Percentiles rank a stretch among this genome's conserved stretches.
These are phyloP conservation scores for Aspergillus piperis DNA, from an alignment of 2,329 filamentous ascomycete genomes.

Conservation along the genomic window DNA sequence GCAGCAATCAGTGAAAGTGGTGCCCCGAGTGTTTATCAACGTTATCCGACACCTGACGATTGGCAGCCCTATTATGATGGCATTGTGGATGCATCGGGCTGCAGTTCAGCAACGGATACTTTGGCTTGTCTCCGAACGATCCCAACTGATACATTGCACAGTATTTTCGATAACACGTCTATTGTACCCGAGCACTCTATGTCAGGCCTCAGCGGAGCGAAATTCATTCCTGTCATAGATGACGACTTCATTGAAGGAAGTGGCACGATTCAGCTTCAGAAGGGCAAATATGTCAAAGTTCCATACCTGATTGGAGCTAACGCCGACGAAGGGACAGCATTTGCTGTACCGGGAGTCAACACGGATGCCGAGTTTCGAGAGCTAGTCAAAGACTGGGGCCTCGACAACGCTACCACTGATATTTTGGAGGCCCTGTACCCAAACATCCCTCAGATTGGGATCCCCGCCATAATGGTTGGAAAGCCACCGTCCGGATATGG, in stretches of 20 bases:
- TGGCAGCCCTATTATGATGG: conserved; percentile 11
- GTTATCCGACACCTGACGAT: not conserved
- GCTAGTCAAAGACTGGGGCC: not conserved
- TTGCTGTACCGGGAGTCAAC: not conserved
- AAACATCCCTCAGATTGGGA: not conserved
- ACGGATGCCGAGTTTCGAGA: not conserved
- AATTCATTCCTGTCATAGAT: conserved; percentile 11
- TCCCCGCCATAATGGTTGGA: not conserved
- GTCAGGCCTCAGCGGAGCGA: not conserved
- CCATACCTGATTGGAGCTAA: not conserved
- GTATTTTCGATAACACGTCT: not conserved
- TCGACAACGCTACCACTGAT: not conserved
- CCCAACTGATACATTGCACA: too few species aligned
- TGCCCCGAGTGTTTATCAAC: not conserved
- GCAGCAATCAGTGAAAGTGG: conserved; percentile 25
- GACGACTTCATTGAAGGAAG: not conserved
- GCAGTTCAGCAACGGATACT: not conserved
- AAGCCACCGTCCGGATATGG: not conserved
- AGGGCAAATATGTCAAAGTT: not conserved
- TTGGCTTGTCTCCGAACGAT: conserved; percentile 10
- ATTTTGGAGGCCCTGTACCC: not conserved
- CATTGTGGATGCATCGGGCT: conserved; percentile 12
- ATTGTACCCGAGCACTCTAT: too few species aligned
- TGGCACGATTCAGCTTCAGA: not conserved
- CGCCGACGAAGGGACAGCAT: not conserved